Base-by-base conservation (phyloP, 306 rosid genomes). In the Quercus dentata region DNA sequence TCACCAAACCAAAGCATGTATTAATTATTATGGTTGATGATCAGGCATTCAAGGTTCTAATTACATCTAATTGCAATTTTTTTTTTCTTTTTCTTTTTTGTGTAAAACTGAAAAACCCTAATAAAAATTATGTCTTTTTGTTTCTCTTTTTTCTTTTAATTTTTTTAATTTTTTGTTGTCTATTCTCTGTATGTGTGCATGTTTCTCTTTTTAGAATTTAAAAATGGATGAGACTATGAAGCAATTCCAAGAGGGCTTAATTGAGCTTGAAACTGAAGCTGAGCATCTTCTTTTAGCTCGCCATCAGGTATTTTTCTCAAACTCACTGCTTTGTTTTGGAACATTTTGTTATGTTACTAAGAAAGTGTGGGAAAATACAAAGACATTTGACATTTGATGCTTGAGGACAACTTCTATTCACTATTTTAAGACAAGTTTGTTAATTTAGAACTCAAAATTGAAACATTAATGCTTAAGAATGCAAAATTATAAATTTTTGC, bases 271-370 rank as follows among this genome's bases (percentile, higher is more conserved):
- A 85, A 61, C 85, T 28, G 97, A 88, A 78, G 98, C 97, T 13
- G 98, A 94, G 78, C 92, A 74, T 75, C 92, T 91, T 79, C 90
- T 94, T 74, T 79, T 94, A 70, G 90, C 98, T 51, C 91, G 93
- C 52, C 83, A 85, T 44, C 90, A 92, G 92, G 92, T 94, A 85
- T 14, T 19, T 56, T 28, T 5, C 6, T 6, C 2, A 54, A 14
- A 73, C 70, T 28, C 46, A 17, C 5, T 25, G 17, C 30, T 28
- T 63, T 35, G 15, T 6, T 28, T 28, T 14, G 28, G 69, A 63
- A 19, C 23, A 17, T 64, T 28, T 7, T 64, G 70, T 15, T 30
- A 12, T 12, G 54, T 4, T 67, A 18, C 72, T 8, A 1, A n/a
- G 72, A 21, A 19, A 68, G 72, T 33, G 52, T 8, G 3, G 52